A percentile compares a stretch with the other conserved stretches of the same genome.
Evolutionary conservation across 2,329 filamentous ascomycete species (phyloP).

Genomic region (Colletotrichum sp.): DNA sequence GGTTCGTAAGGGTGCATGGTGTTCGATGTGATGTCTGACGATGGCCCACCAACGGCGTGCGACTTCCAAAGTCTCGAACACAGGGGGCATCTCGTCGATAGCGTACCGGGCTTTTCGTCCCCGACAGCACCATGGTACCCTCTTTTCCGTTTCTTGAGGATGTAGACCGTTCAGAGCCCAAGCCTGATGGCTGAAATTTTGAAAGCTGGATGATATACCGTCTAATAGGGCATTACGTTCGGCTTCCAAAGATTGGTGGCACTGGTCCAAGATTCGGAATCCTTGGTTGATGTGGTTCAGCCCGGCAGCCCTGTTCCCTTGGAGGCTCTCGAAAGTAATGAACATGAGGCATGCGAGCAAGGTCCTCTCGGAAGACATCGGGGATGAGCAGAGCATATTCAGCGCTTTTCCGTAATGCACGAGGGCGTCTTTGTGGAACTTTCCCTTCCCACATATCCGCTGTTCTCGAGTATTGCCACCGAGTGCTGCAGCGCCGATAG

Average conservation of each 20-base stretch:
- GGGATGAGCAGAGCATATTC: conserved; percentile 35
- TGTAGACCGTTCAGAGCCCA: neutral
- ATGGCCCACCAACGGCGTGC: conserved; percentile 4
- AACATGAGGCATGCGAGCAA: conserved; percentile 42
- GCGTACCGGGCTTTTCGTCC: neutral
- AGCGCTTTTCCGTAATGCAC: conserved; percentile 45
- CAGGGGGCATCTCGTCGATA: conserved; percentile 4
- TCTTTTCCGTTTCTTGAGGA: neutral
- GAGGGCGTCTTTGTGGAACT: conserved; percentile 39
- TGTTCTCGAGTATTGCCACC: neutral
- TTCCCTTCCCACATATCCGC: neutral
- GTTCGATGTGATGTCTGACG: neutral
- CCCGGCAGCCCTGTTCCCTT: conserved; percentile 42
- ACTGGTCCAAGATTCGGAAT: neutral
- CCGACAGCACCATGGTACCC: conserved; percentile 10
- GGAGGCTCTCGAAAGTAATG: conserved; percentile 44
- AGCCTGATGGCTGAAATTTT: neutral
- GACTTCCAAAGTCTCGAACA: neutral
- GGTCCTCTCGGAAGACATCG: conserved; percentile 35
- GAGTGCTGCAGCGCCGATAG: conserved; percentile 35
- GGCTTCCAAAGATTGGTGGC: neutral
- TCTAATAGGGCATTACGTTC: neutral
- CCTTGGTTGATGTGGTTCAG: conserved; percentile 45
- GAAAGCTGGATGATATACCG: neutral
- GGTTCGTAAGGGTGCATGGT: neutral